Conservation (phyloP, 106 monocot genomes). For the Amphibolis antarctica region DNA sequence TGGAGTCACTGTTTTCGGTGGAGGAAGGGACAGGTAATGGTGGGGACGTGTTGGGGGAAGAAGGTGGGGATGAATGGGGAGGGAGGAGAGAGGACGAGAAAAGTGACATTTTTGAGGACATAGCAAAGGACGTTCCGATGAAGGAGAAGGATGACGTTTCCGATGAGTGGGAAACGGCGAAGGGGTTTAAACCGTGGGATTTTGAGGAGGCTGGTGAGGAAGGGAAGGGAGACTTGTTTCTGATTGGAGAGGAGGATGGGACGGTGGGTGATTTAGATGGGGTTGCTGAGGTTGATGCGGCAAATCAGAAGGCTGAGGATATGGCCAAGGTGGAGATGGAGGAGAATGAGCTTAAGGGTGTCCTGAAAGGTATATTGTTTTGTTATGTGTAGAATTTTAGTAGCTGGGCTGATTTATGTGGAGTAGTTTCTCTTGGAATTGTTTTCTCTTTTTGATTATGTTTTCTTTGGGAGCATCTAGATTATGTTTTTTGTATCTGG, state of each 20-base stretch:
- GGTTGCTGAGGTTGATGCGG: not conserved
- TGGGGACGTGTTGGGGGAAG: not conserved
- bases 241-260: not conserved
- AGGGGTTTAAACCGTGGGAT: constrained; percentile 12
- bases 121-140: not conserved
- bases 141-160: not conserved
- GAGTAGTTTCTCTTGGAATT: too few species aligned
- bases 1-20: not conserved
- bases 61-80: not conserved
- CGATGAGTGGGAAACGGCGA: constrained; percentile 8
- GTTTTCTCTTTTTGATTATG: too few species aligned
- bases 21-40: not conserved
- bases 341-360: constrained; percentile 9
- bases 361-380: constrained; percentile 5
- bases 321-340: constrained; percentile 6
- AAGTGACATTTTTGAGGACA: constrained; percentile 6
- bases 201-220: constrained; percentile 6
- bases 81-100: constrained; percentile 4
- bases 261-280: not conserved
- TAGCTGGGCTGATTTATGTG: too few species aligned
- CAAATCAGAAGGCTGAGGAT: constrained; percentile 9
- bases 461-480: too few species aligned
- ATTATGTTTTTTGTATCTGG: too few species aligned
- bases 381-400: not conserved
- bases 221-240: not conserved